A percentile compares a stretch with the other conserved stretches of the same genome.
Evolutionary conservation across 768 basidiomycete genomes (phyloP).

Genomic region (Boletus tomentosulus): DNA sequence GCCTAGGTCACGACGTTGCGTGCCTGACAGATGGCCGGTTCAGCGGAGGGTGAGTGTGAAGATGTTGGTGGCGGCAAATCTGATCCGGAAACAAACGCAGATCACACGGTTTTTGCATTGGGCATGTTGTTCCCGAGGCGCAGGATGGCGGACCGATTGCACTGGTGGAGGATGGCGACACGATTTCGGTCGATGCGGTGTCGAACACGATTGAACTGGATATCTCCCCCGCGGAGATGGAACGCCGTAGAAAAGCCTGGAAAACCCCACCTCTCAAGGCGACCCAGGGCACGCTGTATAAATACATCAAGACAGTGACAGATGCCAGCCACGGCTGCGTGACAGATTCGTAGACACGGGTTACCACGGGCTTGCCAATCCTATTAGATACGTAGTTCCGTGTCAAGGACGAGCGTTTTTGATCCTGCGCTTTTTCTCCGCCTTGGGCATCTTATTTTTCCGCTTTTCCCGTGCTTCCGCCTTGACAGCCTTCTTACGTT

Average conservation of each 20-base stretch:
- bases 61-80: conserved; percentile 5
- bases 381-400: conserved; percentile 5
- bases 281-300: conserved; percentile 77
- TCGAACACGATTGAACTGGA: conserved; percentile 78
- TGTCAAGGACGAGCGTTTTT: conserved; percentile 41
- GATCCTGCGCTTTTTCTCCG: conserved; percentile 85
- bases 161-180: conserved; percentile 82
- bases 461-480: conserved; percentile 83
- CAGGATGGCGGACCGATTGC: conserved; percentile 93
- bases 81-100: conserved; percentile 37
- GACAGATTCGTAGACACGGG: conserved; percentile 62
- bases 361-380: conserved; percentile 6
- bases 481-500: conserved; percentile 87
- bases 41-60: conserved; percentile 80
- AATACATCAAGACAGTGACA: conserved; percentile 82
- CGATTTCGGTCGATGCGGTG: conserved; percentile 84
- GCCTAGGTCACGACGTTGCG: conserved; percentile 92
- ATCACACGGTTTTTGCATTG: conserved; percentile 95
- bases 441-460: conserved; percentile 92
- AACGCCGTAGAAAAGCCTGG: conserved; percentile 68
- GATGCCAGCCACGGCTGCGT: conserved; percentile 94
- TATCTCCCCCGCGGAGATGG: conserved; percentile 78
- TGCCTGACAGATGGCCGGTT: conserved; percentile 98
- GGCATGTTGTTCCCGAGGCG: conserved; percentile 95
- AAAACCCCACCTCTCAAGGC: conserved; percentile 82